Conservation (phyloP, 352 stramenopile species). For the Phytophthora niederhauseri region DNA sequence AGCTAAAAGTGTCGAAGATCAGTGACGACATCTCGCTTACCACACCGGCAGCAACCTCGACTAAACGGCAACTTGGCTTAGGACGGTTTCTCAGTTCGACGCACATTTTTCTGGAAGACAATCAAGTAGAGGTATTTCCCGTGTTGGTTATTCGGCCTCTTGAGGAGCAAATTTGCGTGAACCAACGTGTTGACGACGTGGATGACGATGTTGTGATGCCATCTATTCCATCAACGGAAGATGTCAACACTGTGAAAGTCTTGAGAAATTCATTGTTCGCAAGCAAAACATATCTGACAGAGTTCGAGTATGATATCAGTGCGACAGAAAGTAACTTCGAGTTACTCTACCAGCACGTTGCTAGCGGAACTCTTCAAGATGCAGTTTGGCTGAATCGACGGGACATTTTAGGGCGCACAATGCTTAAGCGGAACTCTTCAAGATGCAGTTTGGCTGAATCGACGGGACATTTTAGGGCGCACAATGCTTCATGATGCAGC, state of each 20-base stretch:
- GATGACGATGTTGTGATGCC: constrained; percentile 1
- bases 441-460: constrained; percentile 57
- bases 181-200: background rate
- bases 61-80: constrained; percentile 28
- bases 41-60: constrained; percentile 38
- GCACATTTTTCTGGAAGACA: constrained; percentile 53
- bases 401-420: constrained; percentile 59
- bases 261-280: constrained; percentile 15
- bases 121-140: constrained; percentile 72
- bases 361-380: constrained; percentile 44
- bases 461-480: constrained; percentile 53
- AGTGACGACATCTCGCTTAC: constrained; percentile 46
- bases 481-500: constrained; percentile 71
- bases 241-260: background rate
- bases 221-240: background rate
- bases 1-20: constrained; percentile 44
- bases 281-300: constrained; percentile 52
- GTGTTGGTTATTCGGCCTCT: constrained; percentile 60
- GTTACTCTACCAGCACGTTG: constrained; percentile 54
- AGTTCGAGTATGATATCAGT: constrained; percentile 67
- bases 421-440: constrained; percentile 62
- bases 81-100: constrained; percentile 54
- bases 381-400: constrained; percentile 52
- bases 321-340: constrained; percentile 67
- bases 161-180: constrained; percentile 39